phyloP scores from a whole-genome alignment of 139 green algal species.

The Tetradesmus obliquus region DNA sequence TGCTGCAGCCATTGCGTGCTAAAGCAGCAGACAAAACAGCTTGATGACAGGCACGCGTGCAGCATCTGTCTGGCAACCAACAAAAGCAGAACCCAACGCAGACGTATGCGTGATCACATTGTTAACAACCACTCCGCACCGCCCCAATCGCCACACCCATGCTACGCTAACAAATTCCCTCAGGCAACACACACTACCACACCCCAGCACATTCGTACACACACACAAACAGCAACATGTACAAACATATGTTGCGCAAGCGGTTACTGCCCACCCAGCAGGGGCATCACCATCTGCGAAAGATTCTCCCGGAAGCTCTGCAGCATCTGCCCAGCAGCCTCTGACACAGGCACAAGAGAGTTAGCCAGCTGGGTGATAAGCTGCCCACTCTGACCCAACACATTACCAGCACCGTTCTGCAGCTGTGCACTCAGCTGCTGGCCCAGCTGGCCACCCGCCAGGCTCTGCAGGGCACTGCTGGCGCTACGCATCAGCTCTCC shows the following conservation, averaged over 20 bases:
- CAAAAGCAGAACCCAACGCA: no score
- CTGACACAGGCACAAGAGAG: neutral
- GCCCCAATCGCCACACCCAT: no score
- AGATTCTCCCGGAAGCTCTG: neutral
- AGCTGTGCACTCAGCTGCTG: neutral
- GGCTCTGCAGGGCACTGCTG: neutral
- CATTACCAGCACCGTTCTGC: neutral
- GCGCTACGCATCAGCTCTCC: neutral
- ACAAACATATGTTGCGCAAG: neutral
- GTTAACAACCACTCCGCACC: no score
- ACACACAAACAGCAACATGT: neutral
- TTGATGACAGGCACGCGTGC: no score
- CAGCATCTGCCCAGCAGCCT: conserved; percentile 1
- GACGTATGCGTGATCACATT: no score
- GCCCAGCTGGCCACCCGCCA: neutral
- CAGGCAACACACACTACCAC: neutral
- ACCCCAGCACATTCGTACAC: neutral
- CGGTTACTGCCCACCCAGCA: neutral
- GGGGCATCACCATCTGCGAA: neutral
- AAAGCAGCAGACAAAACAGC: no score
- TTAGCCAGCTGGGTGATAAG: neutral
- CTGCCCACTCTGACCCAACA: neutral
- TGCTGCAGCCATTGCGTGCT: no score
- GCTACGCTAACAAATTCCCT: no score
- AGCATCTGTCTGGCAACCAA: no score